Percentiles rank a stretch among this genome's conserved stretches.
These are phyloP conservation scores for Cyclotella baltica DNA, from an alignment of 108 stramenopile genomes.

Conservation along the genomic window DNA sequence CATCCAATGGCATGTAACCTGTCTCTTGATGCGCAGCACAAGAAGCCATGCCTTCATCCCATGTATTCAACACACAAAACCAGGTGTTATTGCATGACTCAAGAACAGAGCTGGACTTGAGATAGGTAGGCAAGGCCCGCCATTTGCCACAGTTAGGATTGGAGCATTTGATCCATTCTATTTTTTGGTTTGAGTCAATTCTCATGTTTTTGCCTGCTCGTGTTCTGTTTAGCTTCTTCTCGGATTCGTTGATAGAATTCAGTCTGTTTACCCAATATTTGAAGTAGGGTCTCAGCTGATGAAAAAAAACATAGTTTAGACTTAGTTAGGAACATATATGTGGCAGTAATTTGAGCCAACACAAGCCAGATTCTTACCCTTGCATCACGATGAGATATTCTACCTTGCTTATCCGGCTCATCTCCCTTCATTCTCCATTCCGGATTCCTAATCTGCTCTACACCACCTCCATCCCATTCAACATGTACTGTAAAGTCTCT, in stretches of 20 bases:
- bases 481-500: slow-evolving; percentile 44
- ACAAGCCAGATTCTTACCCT: slow-evolving; percentile 26
- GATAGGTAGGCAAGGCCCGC: slow-evolving; percentile 73
- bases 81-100: slow-evolving; percentile 73
- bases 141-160: slow-evolving; percentile 88
- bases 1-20: slow-evolving; percentile 40
- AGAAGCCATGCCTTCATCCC: slow-evolving; percentile 88
- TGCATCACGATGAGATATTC: slow-evolving; percentile 51
- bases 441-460: slow-evolving; percentile 44
- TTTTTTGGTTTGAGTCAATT: slow-evolving; percentile 37
- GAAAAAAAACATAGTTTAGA: neutral
- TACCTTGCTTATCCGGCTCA: slow-evolving; percentile 52
- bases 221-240: slow-evolving; percentile 38
- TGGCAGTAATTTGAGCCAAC: neutral
- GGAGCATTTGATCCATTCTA: slow-evolving; percentile 88
- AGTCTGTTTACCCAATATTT: slow-evolving; percentile 53
- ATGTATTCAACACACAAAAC: slow-evolving; percentile 92
- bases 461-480: slow-evolving; percentile 41
- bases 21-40: slow-evolving; percentile 90
- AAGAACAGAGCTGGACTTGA: slow-evolving; percentile 78
- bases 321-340: neutral
- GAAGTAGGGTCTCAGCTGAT: slow-evolving; percentile 49
- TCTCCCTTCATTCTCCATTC: slow-evolving; percentile 60
- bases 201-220: slow-evolving; percentile 49
- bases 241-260: slow-evolving; percentile 51